Evolutionary conservation across 306 rosid species (phyloP).

Genomic region (Acacia confusa): DNA sequence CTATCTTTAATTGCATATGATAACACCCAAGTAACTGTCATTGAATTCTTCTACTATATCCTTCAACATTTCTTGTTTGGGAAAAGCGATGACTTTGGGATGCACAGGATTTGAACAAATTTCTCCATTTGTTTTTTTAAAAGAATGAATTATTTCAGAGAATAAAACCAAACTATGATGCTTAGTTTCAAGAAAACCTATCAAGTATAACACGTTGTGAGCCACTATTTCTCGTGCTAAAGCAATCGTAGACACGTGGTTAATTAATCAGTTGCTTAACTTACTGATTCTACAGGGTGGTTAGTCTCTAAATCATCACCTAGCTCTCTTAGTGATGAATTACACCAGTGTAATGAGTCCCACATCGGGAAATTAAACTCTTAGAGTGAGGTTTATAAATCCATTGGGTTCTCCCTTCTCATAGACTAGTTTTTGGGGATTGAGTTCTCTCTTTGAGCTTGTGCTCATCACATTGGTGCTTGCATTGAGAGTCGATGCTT

Average conservation of each 20-base stretch:
- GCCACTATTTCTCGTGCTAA: not conserved
- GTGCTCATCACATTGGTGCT: too few species aligned
- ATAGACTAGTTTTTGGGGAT: too few species aligned
- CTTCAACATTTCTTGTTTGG: not conserved
- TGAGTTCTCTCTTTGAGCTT: too few species aligned
- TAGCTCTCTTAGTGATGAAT: not conserved
- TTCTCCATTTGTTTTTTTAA: not conserved
- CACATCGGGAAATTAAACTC: too few species aligned
- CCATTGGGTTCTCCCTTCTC: too few species aligned
- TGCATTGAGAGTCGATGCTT: too few species aligned
- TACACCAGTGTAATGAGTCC: too few species aligned
- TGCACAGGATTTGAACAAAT: not conserved
- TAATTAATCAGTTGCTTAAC: not conserved
- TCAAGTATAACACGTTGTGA: not conserved
- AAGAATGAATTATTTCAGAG: too few species aligned
- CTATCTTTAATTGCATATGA: not conserved
- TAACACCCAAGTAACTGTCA: not conserved
- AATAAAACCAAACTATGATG: too few species aligned
- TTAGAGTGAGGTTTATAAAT: too few species aligned
- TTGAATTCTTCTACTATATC: not conserved
- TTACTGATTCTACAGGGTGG: constrained; percentile 1
- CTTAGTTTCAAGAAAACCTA: too few species aligned
- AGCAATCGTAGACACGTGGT: too few species aligned
- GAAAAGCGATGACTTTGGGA: not conserved
- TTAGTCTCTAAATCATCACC: constrained; percentile 2